These are phyloP conservation scores for Puccinia novopanici DNA, from an alignment of 1,284 basidiomycete genomes.

Conservation along the genomic window DNA sequence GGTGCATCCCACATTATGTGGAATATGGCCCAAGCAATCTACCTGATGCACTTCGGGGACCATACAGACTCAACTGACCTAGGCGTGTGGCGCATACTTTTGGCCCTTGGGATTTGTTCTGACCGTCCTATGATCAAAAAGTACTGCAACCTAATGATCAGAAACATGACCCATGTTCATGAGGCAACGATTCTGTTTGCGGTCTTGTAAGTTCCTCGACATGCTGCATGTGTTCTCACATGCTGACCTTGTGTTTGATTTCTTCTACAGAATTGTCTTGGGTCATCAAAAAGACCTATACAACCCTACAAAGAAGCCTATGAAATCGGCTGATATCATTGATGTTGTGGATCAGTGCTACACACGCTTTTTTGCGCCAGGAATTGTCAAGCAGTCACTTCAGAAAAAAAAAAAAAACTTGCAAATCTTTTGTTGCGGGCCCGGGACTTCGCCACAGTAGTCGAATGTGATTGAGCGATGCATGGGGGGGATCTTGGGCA, in stretches of 20 bases:
- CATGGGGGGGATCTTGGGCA: slow-evolving; percentile 23
- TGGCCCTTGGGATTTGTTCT: not conserved
- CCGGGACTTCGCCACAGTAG: slow-evolving; percentile 9
- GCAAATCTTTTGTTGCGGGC: not conserved
- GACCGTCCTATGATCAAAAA: not conserved
- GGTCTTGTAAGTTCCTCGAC: not conserved
- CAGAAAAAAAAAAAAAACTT: not conserved
- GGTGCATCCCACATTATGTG: not conserved
- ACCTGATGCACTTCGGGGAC: not conserved
- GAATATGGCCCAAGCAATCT: not conserved
- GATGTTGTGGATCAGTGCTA: no score
- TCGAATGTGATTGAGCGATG: slow-evolving; percentile 13
- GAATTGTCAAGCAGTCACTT: no score
- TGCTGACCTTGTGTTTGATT: no score
- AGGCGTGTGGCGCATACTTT: not conserved
- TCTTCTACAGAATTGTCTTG: no score
- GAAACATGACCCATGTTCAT: not conserved
- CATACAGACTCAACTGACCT: not conserved
- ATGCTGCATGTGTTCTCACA: no score
- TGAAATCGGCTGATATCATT: no score
- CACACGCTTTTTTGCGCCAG: no score
- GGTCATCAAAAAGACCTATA: no score
- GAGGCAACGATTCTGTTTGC: not conserved
- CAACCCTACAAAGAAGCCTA: no score
- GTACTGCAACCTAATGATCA: not conserved